These are phyloP conservation scores for Colletotrichum melonis DNA, from an alignment of 2,329 filamentous ascomycete species.

Conservation along the genomic window DNA sequence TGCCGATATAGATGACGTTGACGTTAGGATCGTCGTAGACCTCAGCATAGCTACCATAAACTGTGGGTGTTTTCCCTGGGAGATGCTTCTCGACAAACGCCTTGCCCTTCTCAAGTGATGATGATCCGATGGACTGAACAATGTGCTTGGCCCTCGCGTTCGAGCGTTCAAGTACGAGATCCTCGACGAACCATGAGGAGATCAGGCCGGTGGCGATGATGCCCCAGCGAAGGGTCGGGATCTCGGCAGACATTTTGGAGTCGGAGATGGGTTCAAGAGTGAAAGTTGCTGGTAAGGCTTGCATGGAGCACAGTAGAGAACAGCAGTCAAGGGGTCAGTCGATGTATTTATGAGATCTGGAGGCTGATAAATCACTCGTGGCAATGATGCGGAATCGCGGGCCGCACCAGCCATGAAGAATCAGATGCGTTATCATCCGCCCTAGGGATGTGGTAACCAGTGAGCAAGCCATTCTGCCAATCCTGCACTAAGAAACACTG, in stretches of 20 bases:
- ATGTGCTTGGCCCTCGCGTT: slow-evolving; percentile 51
- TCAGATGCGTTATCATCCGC: no score
- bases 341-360: slow-evolving; percentile 9
- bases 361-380: slow-evolving; percentile 3
- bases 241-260: slow-evolving; percentile 6
- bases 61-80: slow-evolving; percentile 40
- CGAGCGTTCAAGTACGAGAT: slow-evolving; percentile 49
- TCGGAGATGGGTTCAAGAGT: not conserved
- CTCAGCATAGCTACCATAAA: slow-evolving; percentile 53
- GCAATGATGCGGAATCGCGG: no score
- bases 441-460: no score
- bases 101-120: slow-evolving; percentile 50
- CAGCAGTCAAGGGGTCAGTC: not conserved
- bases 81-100: slow-evolving; percentile 50
- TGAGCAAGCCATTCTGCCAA: no score
- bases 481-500: no score
- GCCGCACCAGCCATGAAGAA: no score
- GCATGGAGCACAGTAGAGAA: not conserved
- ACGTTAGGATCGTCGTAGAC: slow-evolving; percentile 54
- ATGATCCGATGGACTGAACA: slow-evolving; percentile 55
- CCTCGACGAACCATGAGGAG: slow-evolving; percentile 49
- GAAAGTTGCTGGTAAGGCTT: no score
- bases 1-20: slow-evolving; percentile 59
- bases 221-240: slow-evolving; percentile 47
- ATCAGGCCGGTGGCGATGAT: slow-evolving; percentile 41